Conservation (phyloP, 1,284 basidiomycete species). For the Cryptococcus floricola region DNA sequence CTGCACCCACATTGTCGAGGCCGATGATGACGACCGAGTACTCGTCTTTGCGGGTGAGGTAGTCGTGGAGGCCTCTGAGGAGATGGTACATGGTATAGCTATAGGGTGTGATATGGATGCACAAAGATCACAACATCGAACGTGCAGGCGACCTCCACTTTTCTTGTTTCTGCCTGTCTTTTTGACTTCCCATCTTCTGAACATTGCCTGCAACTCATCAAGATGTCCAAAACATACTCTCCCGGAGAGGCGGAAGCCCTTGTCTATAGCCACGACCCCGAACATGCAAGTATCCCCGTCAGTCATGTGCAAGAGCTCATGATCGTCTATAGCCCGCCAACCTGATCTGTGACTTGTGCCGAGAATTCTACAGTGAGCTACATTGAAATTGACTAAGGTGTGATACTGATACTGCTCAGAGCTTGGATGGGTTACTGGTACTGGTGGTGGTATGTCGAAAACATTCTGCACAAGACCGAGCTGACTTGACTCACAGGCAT, state of each 20-base stretch:
- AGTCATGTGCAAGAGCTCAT: slow-evolving; percentile 2
- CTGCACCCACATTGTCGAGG: slow-evolving; percentile 48
- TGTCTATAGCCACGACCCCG: slow-evolving; percentile 48
- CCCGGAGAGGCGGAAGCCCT: slow-evolving; percentile 41
- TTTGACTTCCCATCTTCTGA: background rate
- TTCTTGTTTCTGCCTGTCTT: background rate
- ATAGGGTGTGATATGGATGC: background rate
- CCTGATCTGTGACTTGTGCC: slow-evolving; percentile 71
- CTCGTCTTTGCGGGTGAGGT: slow-evolving; percentile 87
- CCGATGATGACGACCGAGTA: slow-evolving; percentile 91
- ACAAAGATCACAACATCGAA: slow-evolving; percentile 4
- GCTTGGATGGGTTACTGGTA: slow-evolving; percentile 60
- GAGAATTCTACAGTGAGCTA: slow-evolving; percentile 48
- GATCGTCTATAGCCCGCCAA: slow-evolving; percentile 63
- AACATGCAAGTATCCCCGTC: slow-evolving; percentile 43
- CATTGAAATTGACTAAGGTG: slow-evolving; percentile 6
- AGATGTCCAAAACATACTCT: slow-evolving; percentile 6
- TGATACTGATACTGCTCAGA: slow-evolving; percentile 54
- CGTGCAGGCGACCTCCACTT: background rate
- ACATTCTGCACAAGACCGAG: background rate
- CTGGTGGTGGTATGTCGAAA: slow-evolving; percentile 47
- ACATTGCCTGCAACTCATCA: background rate
- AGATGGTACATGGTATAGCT: slow-evolving; percentile 71
- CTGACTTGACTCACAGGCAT: slow-evolving; percentile 51
- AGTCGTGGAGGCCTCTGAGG: slow-evolving; percentile 79